A percentile compares a stretch with the other conserved stretches of the same genome.
These are phyloP conservation scores for Colletotrichum higginsianum DNA, from an alignment of 2,329 filamentous ascomycete genomes.

Conservation along the genomic window DNA sequence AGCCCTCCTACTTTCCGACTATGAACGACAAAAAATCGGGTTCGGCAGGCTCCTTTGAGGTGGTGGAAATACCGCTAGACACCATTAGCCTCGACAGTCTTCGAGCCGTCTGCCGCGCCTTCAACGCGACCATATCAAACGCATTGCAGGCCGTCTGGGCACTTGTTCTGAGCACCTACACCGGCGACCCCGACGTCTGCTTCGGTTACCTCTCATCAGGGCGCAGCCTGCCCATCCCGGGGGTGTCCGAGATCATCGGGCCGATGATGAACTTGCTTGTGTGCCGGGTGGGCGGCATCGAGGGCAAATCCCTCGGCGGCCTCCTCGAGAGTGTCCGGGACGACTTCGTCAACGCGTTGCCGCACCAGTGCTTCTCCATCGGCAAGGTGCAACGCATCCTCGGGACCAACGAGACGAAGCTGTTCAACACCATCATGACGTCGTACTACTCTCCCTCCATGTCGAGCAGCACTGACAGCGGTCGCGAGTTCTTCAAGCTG, in stretches of 20 bases:
- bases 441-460: slow-evolving; percentile 18
- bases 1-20: slow-evolving; percentile 45
- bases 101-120: slow-evolving; percentile 9
- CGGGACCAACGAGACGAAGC: slow-evolving; percentile 12
- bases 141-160: slow-evolving; percentile 31
- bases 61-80: slow-evolving; percentile 12
- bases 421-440: slow-evolving; percentile 43
- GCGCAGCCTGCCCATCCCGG: slow-evolving; percentile 13
- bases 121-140: slow-evolving; percentile 22
- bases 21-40: slow-evolving; percentile 28
- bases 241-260: slow-evolving; percentile 29
- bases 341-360: slow-evolving; percentile 34
- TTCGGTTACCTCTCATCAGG: slow-evolving; percentile 39
- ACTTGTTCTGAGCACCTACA: slow-evolving; percentile 24
- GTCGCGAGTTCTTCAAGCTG: slow-evolving; percentile 12
- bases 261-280: slow-evolving; percentile 34
- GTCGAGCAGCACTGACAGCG: not conserved
- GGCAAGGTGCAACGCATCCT: slow-evolving; percentile 34
- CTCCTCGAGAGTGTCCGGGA: slow-evolving; percentile 11
- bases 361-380: slow-evolving; percentile 37
- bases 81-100: not conserved
- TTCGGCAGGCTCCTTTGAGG: slow-evolving; percentile 11
- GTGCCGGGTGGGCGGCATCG: slow-evolving; percentile 13
- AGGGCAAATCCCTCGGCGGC: slow-evolving; percentile 4
- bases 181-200: slow-evolving; percentile 16